Conservation (phyloP, 768 basidiomycete genomes). For the Grammothele lineata region DNA sequence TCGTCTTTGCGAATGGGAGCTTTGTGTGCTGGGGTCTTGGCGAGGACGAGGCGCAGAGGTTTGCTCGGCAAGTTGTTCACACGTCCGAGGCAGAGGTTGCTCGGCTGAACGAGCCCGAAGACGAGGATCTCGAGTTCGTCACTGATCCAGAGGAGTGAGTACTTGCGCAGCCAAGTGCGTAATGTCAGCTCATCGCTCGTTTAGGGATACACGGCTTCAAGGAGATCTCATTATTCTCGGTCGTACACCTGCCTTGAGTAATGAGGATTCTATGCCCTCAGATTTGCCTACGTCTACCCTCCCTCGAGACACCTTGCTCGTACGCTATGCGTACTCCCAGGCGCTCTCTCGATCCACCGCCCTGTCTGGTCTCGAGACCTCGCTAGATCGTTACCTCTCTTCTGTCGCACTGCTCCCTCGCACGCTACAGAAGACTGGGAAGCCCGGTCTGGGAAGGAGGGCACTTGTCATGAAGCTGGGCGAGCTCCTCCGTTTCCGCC, state of each 20-base stretch:
- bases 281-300: slow-evolving; percentile 48
- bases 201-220: slow-evolving; percentile 82
- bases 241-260: slow-evolving; percentile 54
- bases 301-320: slow-evolving; percentile 70
- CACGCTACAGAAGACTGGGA: slow-evolving; percentile 71
- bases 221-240: slow-evolving; percentile 92
- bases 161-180: slow-evolving; percentile 1
- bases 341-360: slow-evolving; percentile 88
- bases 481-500: slow-evolving; percentile 86
- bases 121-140: slow-evolving; percentile 90
- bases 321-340: slow-evolving; percentile 89
- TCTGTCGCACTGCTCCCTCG: slow-evolving; percentile 80
- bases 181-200: background rate
- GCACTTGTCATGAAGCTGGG: slow-evolving; percentile 92
- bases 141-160: slow-evolving; percentile 85
- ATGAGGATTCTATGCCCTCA: slow-evolving; percentile 40
- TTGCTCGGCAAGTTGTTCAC: slow-evolving; percentile 58
- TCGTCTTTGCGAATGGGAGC: slow-evolving; percentile 84
- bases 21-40: slow-evolving; percentile 89
- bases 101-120: slow-evolving; percentile 65
- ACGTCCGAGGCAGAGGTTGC: slow-evolving; percentile 58
- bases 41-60: slow-evolving; percentile 68
- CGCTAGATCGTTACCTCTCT: slow-evolving; percentile 77
- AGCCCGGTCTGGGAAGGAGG: slow-evolving; percentile 74
- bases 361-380: slow-evolving; percentile 80